A percentile compares a stretch with the other conserved stretches of the same genome.
phyloP scores from a whole-genome alignment of 768 basidiomycete genomes.

The Suillus tomentosus region DNA sequence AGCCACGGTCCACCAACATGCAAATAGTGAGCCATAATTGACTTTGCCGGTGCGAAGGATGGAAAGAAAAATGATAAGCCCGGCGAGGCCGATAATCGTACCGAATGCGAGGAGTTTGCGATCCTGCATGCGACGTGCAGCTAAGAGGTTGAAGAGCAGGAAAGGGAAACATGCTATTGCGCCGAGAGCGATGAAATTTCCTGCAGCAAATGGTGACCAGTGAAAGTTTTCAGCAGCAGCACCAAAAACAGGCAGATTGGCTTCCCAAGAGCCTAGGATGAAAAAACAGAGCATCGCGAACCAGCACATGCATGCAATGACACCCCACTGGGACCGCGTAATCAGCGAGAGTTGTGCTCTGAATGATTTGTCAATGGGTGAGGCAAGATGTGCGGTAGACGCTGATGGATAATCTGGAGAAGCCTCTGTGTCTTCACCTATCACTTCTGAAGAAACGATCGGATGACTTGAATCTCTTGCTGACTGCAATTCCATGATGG shows the following conservation, averaged over 20 bases:
- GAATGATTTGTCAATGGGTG: constrained; percentile 13
- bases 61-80: constrained; percentile 53
- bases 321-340: constrained; percentile 48
- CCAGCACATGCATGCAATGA: constrained; percentile 67
- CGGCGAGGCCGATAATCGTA: constrained; percentile 49
- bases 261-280: constrained; percentile 69
- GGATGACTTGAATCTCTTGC: background rate
- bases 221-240: constrained; percentile 42
- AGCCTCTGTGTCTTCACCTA: background rate
- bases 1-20: constrained; percentile 52
- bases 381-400: background rate
- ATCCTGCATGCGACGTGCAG: constrained; percentile 61
- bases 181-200: constrained; percentile 72
- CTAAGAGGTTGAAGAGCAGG: constrained; percentile 59
- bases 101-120: constrained; percentile 59
- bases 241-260: constrained; percentile 65
- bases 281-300: constrained; percentile 72
- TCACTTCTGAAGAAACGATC: background rate
- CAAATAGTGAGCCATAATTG: constrained; percentile 49
- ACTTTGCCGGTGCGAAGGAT: constrained; percentile 44
- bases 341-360: constrained; percentile 17
- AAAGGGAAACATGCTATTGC: constrained; percentile 66
- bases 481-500: constrained; percentile 16
- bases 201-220: constrained; percentile 66
- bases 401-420: constrained; percentile 4